Evolutionary conservation across 2,329 filamentous ascomycete genomes (phyloP), one percentile per base, ranked within the genome.

Genomic region (Chaetomium sp.): DNA sequence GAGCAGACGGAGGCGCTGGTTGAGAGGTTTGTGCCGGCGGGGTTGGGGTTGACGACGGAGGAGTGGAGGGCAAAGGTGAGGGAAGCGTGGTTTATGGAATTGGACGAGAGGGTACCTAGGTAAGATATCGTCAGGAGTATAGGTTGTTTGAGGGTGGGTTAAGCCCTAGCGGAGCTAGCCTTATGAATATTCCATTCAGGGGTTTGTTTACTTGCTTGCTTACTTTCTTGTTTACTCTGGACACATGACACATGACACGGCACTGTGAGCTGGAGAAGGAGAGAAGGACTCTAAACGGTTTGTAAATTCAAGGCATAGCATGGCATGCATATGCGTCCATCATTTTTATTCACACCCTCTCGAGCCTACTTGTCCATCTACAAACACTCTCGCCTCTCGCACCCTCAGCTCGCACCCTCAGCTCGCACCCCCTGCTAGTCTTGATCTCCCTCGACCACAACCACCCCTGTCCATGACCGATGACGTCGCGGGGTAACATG

Each of bases 121-220:
- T 13, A 19, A 27, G 12, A 8, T 9, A 19, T 23, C 12, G 25
- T 53, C 6, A 19, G 31, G 4, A 57, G 21, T 25, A 45, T 10
- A 6, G n/a, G 19, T 42, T 33, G 31, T 38, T 51, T 25, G 50
- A 10, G 3, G 9, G 55, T n/a, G 45, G 21, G 2, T 9, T 57
- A 42, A 57, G 29, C 21, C 51, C 45, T 38, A 57, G 55, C 55
- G 57, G 21, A 35, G 27, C n/a, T 49, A 4, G 35, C 3, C 13
- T 42, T 42, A 19, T 4, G 16, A 13, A 19, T 42, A 42, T 45
- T 12, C 8, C 19, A 27, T 60, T 60, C 57, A 50, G 35, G 57
- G 45, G 57, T 60, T 60, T 60, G 57, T 60, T 60, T 60, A 60
- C 57, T 51, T 59, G 27, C 3, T 12, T 6, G 12, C 8, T 51